Base-by-base conservation (phyloP, 345 rosid species). In the Brassica rapa region DNA sequence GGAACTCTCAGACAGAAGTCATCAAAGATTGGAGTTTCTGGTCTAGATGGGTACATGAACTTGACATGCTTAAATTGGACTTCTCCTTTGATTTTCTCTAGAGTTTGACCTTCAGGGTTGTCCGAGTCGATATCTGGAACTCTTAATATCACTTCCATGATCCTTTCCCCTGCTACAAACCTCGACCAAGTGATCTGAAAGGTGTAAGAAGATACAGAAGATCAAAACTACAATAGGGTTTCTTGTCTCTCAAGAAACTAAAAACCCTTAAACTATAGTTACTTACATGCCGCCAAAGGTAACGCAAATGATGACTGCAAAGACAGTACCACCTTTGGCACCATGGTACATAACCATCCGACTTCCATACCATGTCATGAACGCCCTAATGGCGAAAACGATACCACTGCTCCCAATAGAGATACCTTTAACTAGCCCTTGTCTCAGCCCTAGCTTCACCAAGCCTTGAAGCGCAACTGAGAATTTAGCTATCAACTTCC, bases 361-460 rank as follows among this genome's bases (percentile, higher is more conserved):
- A 71, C 98, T 94, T 5, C 95, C 97, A 9, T 91, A 88, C 98
- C 98, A 93, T 80, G 88, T 88, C 70, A 93, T 90, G 77, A 93
- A 94, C 1, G 90, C 97, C 95, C 97, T 89, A 6, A 96, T 91
- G 91, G 92, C 89, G 80, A 87, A 91, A 27, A 93, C 87, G 12
- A 93, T 90, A 60, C 97, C 96, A 2, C 89, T 89, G 70, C 97
- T 91, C 59, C 98, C 98, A 8, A 91, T 81, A 11, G 97, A 88
- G 56, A 93, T 82, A 25, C 98, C 98, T 82, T 91, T 93, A 65
- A 90, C 96, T 91, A 93, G 86, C 10, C 98, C 97, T 37, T 94
- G 96, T 81, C 88, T 91, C 80, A 91, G 83, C 67, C 98, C 96
- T 33, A 91, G 93, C 82, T 91, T 91, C 51, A 91, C 81, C 0